These are phyloP conservation scores for Pythium dissimile DNA, from an alignment of 352 stramenopile genomes.

Conservation along the genomic window DNA sequence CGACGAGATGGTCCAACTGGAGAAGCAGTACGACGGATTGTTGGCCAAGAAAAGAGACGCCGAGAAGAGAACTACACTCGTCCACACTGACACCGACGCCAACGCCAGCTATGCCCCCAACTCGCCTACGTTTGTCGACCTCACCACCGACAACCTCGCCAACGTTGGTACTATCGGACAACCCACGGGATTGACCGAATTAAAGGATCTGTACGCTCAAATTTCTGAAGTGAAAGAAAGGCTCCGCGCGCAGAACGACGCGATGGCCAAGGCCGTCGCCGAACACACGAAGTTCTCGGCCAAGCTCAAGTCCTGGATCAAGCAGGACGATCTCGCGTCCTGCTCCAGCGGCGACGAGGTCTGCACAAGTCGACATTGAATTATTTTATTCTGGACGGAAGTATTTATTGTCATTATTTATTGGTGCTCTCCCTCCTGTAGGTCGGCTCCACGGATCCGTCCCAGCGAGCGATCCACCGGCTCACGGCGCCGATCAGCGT, in stretches of 20 bases:
- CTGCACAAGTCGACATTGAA: not conserved
- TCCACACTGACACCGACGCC: not conserved
- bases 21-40: constrained; percentile 8
- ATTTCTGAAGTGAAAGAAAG: constrained; percentile 13
- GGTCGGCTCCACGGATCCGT: not conserved
- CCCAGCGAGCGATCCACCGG: not conserved
- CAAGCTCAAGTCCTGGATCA: constrained; percentile 15
- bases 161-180: no score
- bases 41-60: not conserved
- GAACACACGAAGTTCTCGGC: constrained; percentile 10
- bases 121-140: not conserved
- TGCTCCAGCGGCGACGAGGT: constrained; percentile 16
- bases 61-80: not conserved
- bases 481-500: constrained; percentile 2
- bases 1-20: constrained; percentile 1
- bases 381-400: no score
- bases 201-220: constrained; percentile 7
- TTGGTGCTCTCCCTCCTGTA: not conserved
- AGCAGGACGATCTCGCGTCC: not conserved
- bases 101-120: not conserved
- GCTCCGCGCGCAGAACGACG: constrained; percentile 19
- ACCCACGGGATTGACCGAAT: not conserved
- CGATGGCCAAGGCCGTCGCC: constrained; percentile 11
- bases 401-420: no score
- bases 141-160: not conserved